Base-by-base conservation (phyloP, 345 rosid genomes). In the Aethionema arabicum region DNA sequence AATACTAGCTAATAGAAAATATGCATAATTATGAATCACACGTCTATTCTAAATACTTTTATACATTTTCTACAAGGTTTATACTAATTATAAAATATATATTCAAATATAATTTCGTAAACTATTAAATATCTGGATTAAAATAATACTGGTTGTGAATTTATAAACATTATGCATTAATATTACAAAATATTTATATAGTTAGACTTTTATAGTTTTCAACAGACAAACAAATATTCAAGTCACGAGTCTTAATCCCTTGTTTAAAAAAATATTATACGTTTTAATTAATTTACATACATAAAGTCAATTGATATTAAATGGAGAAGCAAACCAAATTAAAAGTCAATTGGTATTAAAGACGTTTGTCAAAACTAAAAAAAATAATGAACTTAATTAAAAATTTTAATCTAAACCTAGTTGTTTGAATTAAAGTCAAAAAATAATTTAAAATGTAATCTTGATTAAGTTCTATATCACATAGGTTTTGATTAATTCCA, bases 401-500 rank as follows among this genome's bases (percentile, higher is more conserved):
- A 8, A 30, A 11, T 9, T 51, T 6, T 58, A 71, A 12, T 45
- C 8, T 51, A 65, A 43, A 38, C 56, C 38, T 59, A 64, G 58
- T 52, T 45, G 56, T 59, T 10, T 33, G 10, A 32, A 47, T 33
- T 40, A 13, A 62, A 62, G 68, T 70, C 74, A 70, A 62, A 10
- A 21, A 21, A 40, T 15, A 2, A 43, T 12, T 59, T 50, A 42
- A 41, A 30, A 59, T 37, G 7, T 41, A 62, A 27, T 56, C 11
- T 21, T 48, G 8, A 32, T 55, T 32, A 32, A 48, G 39, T 33
- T 70, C 15, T 9, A 48, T 61, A 61, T 67, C 74, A 69, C 12
- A 38, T 69, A 55, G 63, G 68, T 62, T 62, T 69, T 63, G 74
- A 56, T 56, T 70, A 55, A 56, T 64, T 64, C 66, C 30, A 48